These are phyloP conservation scores for Phaeotremella fagi DNA, from an alignment of 768 basidiomycete species.

Conservation along the genomic window DNA sequence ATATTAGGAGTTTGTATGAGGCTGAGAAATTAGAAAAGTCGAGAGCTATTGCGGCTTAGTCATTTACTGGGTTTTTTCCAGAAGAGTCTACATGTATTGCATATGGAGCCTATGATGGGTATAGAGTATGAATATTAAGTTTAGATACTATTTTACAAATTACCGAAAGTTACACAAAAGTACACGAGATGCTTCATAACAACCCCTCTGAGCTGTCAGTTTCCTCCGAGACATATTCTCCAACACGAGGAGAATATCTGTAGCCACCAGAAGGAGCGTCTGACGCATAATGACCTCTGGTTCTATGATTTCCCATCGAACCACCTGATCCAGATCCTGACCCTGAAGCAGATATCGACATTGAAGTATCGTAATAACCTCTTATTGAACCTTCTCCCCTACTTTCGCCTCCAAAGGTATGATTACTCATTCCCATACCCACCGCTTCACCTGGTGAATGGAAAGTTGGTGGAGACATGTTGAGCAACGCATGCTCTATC, in stretches of 20 bases:
- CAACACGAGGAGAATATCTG: background rate
- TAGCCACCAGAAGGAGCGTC: background rate
- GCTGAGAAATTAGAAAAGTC: no score
- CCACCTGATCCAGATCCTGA: background rate
- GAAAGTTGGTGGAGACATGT: conserved; percentile 1
- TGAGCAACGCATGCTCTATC: background rate
- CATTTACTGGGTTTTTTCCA: no score
- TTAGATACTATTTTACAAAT: no score
- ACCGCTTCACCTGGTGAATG: background rate
- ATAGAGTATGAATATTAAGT: no score
- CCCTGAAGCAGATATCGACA: background rate
- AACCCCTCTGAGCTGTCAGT: conserved; percentile 21
- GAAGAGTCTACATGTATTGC: no score
- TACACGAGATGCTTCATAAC: no score
- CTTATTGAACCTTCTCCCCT: background rate
- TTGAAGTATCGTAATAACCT: background rate
- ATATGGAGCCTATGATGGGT: no score
- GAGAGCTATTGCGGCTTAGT: no score
- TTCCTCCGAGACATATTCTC: conserved; percentile 6
- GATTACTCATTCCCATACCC: background rate
- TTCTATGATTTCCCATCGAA: background rate
- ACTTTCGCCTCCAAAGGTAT: background rate
- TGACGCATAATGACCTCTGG: background rate
- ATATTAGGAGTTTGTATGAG: no score
- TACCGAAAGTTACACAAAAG: no score